Base-by-base conservation (phyloP, 768 basidiomycete species). In the Lactarius hatsudake region DNA sequence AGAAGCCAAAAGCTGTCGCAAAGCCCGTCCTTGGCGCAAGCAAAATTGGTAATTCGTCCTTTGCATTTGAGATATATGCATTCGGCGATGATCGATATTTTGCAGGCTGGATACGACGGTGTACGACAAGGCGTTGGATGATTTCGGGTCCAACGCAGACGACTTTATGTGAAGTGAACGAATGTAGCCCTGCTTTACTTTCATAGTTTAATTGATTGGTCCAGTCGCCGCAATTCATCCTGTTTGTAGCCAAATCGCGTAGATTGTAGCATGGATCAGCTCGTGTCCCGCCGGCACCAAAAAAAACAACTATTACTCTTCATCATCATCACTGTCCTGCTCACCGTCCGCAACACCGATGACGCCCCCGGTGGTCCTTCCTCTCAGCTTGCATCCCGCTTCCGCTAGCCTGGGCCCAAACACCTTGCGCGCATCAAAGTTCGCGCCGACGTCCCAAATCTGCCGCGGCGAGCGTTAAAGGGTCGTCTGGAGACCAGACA, bases 381-480 rank as follows among this genome's bases (percentile, higher is more conserved):
- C 91, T 74, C 82, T 86, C 51, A 95, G 69, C 12, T 79, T 80
- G 70, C 82, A 83, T 0, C 94, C 94, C 3, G 89, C 87, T 68
- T 86, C 85, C 20, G 82, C 81, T 40, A 99, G 79, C 76, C 96
- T 93, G 8, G 83, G 78, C 0, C 86, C 89, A 63, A 98, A 95
- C 0, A 89, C 88, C 74, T 92, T 93, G 58, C 95, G 82, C 12
- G 87, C 93, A 30, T 92, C 91, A 18, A 82, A 78, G 75, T 93
- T 98, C 6, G 91, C 84, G 12, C 88, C 92, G 48, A 96, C 84
- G 73, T 99, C 96, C 96, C 96, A 99, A 17, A 98, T 82, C 76
- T 98, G 96, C 96, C 3, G 94, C 95, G 4, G 95, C 97, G 56
- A 99, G 77, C 12, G 93, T 32, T 32, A 32, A 30, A 1, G 95